Conservation (phyloP, 1,139 yeast genomes). For the Hansenula lynferdii region DNA sequence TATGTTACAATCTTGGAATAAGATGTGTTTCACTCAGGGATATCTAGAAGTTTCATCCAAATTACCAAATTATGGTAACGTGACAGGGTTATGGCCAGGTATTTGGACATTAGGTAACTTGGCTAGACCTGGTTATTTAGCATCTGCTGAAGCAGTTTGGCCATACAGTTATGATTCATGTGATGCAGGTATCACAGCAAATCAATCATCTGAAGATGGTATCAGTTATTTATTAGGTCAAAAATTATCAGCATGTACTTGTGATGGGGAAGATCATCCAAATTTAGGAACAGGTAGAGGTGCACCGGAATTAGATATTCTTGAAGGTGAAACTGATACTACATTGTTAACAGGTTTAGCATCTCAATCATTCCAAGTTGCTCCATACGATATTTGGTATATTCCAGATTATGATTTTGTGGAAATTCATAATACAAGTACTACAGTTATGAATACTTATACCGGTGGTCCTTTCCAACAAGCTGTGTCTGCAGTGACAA, state of each 20-base stretch:
- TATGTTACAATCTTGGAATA: constrained; percentile 84
- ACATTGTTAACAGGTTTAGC: constrained; percentile 41
- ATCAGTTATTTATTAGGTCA: constrained; percentile 78
- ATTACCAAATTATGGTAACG: constrained; percentile 65
- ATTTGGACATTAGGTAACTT: constrained; percentile 84
- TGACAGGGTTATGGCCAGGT: constrained; percentile 87
- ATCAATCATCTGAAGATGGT: constrained; percentile 81
- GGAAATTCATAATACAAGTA: constrained; percentile 53
- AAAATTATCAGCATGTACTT: constrained; percentile 61
- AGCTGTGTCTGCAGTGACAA: constrained; percentile 72
- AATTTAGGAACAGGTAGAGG: constrained; percentile 78
- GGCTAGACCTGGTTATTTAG: constrained; percentile 79
- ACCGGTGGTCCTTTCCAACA: constrained; percentile 86
- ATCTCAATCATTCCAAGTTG: constrained; percentile 79
- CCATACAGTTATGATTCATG: constrained; percentile 80
- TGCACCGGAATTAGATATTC: constrained; percentile 83
- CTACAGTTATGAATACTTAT: constrained; percentile 70
- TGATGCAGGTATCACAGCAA: constrained; percentile 89
- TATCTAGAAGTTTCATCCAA: constrained; percentile 62
- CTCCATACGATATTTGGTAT: constrained; percentile 86
- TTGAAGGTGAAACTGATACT: constrained; percentile 67
- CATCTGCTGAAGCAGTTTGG: constrained; percentile 84
- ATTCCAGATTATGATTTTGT: constrained; percentile 72
- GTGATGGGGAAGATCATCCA: constrained; percentile 76
- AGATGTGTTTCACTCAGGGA: constrained; percentile 78